phyloP scores from a whole-genome alignment of 1,284 basidiomycete genomes.

The Calocybe gambosa region DNA sequence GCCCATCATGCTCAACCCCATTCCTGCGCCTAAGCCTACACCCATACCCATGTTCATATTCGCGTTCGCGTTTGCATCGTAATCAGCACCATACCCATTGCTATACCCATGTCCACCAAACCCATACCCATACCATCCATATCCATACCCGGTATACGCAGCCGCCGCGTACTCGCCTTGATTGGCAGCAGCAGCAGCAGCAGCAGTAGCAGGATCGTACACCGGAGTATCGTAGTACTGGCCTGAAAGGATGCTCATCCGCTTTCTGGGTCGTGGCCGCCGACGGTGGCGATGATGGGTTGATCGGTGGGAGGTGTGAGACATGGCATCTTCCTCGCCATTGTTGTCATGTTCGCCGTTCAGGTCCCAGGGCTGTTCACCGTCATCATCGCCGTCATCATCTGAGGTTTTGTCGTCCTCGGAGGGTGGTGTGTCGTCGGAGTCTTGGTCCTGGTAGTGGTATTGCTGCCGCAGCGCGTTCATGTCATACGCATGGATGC shows the following conservation, averaged over 20 bases:
- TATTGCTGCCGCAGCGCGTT: too few species aligned
- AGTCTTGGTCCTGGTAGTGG: too few species aligned
- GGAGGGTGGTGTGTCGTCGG: conserved; percentile 15
- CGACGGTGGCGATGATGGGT: conserved; percentile 12
- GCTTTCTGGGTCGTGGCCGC: conserved; percentile 33
- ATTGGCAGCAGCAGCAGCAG: not conserved
- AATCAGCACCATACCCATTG: conserved; percentile 25
- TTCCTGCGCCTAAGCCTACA: conserved; percentile 7
- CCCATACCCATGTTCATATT: conserved; percentile 8
- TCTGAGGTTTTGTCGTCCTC: conserved; percentile 38
- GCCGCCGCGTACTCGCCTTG: not conserved
- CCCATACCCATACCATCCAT: too few species aligned
- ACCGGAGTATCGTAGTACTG: conserved; percentile 43
- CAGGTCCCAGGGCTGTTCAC: too few species aligned
- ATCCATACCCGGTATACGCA: conserved; percentile 2
- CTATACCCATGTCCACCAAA: conserved; percentile 20
- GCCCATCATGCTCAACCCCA: conserved; percentile 8
- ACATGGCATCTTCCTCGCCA: conserved; percentile 40
- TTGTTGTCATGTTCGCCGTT: too few species aligned
- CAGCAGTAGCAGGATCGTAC: conserved; percentile 16
- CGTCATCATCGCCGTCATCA: too few species aligned
- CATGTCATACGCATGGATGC: conserved; percentile 52
- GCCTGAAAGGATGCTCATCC: conserved; percentile 65
- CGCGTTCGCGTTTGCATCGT: too few species aligned
- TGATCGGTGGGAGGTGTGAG: conserved; percentile 25